Conservation (phyloP, 306 rosid species). For the Lupinus albus region DNA sequence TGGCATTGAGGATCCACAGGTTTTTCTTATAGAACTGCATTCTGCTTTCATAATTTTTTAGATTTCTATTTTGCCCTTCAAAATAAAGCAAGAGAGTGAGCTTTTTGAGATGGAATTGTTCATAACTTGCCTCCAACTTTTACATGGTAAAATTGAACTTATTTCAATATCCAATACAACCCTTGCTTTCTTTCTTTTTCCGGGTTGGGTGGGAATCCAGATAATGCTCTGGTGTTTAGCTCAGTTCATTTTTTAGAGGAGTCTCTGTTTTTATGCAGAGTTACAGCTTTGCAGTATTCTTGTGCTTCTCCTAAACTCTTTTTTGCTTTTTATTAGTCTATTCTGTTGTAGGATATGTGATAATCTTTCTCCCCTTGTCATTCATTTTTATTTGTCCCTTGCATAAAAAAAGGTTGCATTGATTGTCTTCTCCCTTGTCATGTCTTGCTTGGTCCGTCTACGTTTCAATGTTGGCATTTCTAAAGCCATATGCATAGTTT, state of each 20-base stretch:
- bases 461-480: slow-evolving; percentile 2
- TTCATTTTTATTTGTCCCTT: background rate
- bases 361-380: background rate
- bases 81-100: slow-evolving; percentile 19
- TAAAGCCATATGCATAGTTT: background rate
- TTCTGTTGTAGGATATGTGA: background rate
- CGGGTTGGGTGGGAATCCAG: slow-evolving; percentile 2
- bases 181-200: background rate
- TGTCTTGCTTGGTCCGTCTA: background rate
- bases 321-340: background rate
- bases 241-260: slow-evolving; percentile 24
- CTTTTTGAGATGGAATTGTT: background rate
- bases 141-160: background rate
- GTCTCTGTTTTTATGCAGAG: background rate
- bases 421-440: background rate
- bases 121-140: slow-evolving; percentile 8
- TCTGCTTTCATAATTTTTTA: slow-evolving; percentile 12
- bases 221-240: background rate
- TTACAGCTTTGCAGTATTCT: slow-evolving; percentile 3
- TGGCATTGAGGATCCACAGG: slow-evolving; percentile 99
- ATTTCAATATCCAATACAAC: background rate
- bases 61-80: slow-evolving; percentile 14
- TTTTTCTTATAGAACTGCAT: slow-evolving; percentile 40
- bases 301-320: background rate
- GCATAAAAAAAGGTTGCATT: background rate